Evolutionary conservation across 139 green algal genomes (phyloP).

Genomic region (Closterium sp.): DNA sequence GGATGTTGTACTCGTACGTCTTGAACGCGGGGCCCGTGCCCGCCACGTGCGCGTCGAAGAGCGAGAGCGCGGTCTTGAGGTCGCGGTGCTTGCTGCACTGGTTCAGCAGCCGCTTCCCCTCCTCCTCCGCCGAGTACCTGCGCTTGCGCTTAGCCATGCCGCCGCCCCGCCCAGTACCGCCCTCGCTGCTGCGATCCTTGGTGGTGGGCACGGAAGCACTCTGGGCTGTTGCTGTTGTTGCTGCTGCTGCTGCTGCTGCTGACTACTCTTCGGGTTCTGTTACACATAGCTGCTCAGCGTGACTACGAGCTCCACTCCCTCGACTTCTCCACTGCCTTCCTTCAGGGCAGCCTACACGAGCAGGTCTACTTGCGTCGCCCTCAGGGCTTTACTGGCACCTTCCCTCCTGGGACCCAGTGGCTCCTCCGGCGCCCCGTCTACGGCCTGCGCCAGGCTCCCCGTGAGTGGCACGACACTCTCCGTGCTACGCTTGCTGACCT

Average conservation of each 20-base stretch:
- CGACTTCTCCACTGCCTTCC: no score
- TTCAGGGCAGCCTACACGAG: no score
- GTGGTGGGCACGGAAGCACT: not conserved
- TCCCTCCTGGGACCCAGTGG: no score
- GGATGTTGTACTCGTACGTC: conserved; percentile 40
- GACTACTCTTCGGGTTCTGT: not conserved
- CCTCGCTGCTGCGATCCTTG: not conserved
- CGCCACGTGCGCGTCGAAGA: conserved; percentile 25
- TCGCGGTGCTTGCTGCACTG: conserved; percentile 26
- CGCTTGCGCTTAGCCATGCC: conserved; percentile 25
- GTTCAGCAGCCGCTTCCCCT: conserved; percentile 15
- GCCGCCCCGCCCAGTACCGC: not conserved
- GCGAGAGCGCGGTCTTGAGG: conserved; percentile 11
- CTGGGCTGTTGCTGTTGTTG: not conserved
- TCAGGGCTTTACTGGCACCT: no score
- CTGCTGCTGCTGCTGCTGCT: not conserved
- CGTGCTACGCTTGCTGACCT: no score
- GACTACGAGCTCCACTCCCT: no score
- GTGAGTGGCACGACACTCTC: no score
- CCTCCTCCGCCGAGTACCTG: conserved; percentile 3
- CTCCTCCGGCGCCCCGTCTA: no score
- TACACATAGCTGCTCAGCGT: no score
- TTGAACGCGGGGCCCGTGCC: conserved; percentile 1
- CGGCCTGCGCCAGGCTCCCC: no score
- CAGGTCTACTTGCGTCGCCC: no score